Percentiles rank a stretch among this genome's conserved stretches.
Evolutionary conservation across 1,284 basidiomycete species (phyloP).

Genomic region (Puccinia sorghi): DNA sequence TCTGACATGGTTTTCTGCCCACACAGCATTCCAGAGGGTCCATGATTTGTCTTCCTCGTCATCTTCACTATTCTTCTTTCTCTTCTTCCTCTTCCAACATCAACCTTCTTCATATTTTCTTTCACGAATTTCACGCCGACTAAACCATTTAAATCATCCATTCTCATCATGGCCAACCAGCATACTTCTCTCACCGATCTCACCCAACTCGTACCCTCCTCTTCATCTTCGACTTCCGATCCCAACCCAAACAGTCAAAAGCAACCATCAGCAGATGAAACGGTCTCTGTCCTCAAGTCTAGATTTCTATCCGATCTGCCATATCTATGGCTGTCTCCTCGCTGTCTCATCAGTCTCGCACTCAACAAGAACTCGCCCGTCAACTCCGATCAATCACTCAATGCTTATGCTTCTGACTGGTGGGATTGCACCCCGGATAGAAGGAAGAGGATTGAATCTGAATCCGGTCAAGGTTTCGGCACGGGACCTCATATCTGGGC

Average conservation of each 20-base stretch:
- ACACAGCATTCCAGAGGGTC: too few relatives aligned
- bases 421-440: slow-evolving; percentile 63
- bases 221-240: slow-evolving; percentile 4
- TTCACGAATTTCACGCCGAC: too few relatives aligned
- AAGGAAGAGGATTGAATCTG: slow-evolving; percentile 60
- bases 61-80: too few relatives aligned
- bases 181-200: slow-evolving; percentile 34
- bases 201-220: slow-evolving; percentile 31
- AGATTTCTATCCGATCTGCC: slow-evolving; percentile 79
- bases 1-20: too few relatives aligned
- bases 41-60: too few relatives aligned
- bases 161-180: slow-evolving; percentile 20
- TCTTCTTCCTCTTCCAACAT: too few relatives aligned
- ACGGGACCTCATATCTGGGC: slow-evolving; percentile 77
- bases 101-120: background rate
- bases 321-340: slow-evolving; percentile 61
- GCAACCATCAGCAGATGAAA: slow-evolving; percentile 40
- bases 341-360: slow-evolving; percentile 73
- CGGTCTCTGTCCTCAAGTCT: slow-evolving; percentile 71
- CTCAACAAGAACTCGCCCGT: slow-evolving; percentile 80
- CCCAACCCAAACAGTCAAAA: background rate
- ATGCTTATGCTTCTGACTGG: slow-evolving; percentile 79
- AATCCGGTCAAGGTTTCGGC: slow-evolving; percentile 49
- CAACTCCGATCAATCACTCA: slow-evolving; percentile 76
- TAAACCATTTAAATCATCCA: too few relatives aligned